Evolutionary conservation across 371 early-diverging fungal genomes (phyloP).

Genomic region (Smittium mucronatum): DNA sequence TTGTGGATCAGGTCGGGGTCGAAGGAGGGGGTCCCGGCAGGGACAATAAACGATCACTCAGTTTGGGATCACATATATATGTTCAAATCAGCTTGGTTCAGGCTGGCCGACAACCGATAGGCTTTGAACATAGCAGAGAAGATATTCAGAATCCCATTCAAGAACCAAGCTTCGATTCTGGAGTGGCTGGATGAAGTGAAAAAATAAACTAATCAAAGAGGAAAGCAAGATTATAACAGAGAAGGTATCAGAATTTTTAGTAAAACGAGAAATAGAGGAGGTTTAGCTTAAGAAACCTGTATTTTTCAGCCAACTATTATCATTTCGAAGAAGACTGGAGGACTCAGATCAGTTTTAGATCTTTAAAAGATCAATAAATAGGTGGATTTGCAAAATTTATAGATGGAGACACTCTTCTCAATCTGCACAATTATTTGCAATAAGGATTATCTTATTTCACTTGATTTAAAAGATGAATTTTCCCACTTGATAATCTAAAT

Average conservation of each 20-base stretch:
- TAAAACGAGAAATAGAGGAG: no score
- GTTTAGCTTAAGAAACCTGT: background rate
- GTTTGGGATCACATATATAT: background rate
- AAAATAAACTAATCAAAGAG: no score
- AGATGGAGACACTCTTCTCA: slow-evolving; percentile 22
- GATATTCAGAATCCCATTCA: no score
- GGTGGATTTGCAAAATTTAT: slow-evolving; percentile 21
- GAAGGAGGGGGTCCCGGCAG: background rate
- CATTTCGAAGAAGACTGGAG: slow-evolving; percentile 7
- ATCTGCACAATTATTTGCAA: slow-evolving; percentile 20
- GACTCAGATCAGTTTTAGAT: slow-evolving; percentile 22
- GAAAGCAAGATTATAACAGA: no score
- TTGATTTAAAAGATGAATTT: slow-evolving; percentile 30
- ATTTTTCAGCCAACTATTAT: background rate
- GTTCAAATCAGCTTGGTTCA: background rate
- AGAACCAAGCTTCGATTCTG: no score
- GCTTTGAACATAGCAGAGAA: background rate
- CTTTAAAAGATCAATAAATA: slow-evolving; percentile 25
- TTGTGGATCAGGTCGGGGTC: background rate
- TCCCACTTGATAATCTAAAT: slow-evolving; percentile 23
- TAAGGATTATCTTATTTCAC: slow-evolving; percentile 21
- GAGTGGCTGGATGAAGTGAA: no score
- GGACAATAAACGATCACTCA: background rate
- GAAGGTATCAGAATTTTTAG: no score
- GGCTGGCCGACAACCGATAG: background rate